Evolutionary conservation across 495 filamentous ascomycete species (phyloP).

Genomic region (Aspergillus cavernicola): DNA sequence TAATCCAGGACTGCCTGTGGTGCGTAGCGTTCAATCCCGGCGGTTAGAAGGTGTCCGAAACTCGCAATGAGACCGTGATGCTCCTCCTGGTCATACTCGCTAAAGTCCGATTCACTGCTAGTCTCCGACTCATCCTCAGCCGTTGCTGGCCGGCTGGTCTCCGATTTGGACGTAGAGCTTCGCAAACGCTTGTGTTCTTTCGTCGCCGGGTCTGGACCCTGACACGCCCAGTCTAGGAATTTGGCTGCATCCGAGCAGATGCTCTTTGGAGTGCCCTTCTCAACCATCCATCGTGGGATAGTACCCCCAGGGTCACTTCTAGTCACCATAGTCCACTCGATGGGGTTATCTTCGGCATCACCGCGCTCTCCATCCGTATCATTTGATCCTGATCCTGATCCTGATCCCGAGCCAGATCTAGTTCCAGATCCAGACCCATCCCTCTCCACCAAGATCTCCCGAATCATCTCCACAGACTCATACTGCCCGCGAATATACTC

Average conservation of each 20-base stretch:
- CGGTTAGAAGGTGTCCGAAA: conserved; percentile 38
- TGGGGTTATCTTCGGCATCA: conserved; percentile 54
- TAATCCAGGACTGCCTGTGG: conserved; percentile 50
- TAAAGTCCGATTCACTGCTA: conserved; percentile 16
- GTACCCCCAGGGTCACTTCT: conserved; percentile 90
- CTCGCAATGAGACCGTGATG: conserved; percentile 45
- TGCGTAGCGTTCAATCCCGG: conserved; percentile 38
- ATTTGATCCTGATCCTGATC: background rate
- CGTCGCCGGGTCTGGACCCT: conserved; percentile 41
- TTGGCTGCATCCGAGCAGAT: conserved; percentile 79
- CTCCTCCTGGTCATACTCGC: conserved; percentile 22
- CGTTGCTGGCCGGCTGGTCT: conserved; percentile 9
- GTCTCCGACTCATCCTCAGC: conserved; percentile 12
- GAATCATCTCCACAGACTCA: conserved; percentile 87
- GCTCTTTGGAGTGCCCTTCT: conserved; percentile 80
- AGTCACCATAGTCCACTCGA: conserved; percentile 97
- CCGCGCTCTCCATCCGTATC: conserved; percentile 3
- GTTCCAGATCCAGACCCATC: background rate
- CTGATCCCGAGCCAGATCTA: background rate
- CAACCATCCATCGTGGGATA: conserved; percentile 91
- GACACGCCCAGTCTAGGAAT: conserved; percentile 80
- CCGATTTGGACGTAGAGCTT: conserved; percentile 12
- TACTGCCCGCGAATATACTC: conserved; percentile 81
- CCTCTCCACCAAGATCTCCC: conserved; percentile 67
- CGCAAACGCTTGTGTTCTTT: conserved; percentile 27